Percentiles rank a stretch among this genome's conserved stretches.
These are phyloP conservation scores for Allium cepa DNA, from an alignment of 106 monocot species.

Conservation along the genomic window DNA sequence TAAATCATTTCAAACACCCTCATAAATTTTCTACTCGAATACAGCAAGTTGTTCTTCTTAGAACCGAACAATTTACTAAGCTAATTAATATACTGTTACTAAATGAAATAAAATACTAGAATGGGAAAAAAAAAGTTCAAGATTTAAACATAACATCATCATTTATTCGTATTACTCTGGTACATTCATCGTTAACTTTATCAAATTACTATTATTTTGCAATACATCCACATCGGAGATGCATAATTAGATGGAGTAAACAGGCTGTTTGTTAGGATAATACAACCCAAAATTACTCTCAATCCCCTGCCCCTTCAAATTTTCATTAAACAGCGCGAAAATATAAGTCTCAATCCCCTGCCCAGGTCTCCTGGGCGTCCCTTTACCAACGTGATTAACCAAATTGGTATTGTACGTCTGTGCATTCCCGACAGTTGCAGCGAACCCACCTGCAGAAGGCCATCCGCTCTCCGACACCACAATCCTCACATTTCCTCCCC, in stretches of 20 bases:
- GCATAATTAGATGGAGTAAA: neutral
- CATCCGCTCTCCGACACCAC: slow-evolving; percentile 17
- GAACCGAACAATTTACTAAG: too few species aligned
- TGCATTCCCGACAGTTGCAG: slow-evolving; percentile 2
- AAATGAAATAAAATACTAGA: too few species aligned
- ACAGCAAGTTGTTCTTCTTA: too few species aligned
- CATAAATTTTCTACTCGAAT: too few species aligned
- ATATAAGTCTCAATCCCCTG: slow-evolving; percentile 6
- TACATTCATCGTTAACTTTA: too few species aligned
- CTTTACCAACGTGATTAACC: slow-evolving; percentile 4
- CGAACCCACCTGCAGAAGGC: slow-evolving; percentile 12
- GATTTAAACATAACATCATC: too few species aligned
- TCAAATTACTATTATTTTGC: too few species aligned
- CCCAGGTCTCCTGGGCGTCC: slow-evolving; percentile 16
- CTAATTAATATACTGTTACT: too few species aligned
- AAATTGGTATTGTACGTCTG: slow-evolving; percentile 11
- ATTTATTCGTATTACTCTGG: too few species aligned
- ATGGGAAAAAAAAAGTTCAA: too few species aligned
- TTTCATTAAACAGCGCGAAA: slow-evolving; percentile 12
- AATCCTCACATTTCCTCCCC: slow-evolving; percentile 1
- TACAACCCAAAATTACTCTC: slow-evolving; percentile 12
- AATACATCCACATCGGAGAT: too few species aligned
- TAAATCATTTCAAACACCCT: too few species aligned
- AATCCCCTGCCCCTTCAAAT: slow-evolving; percentile 7
- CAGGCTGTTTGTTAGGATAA: slow-evolving; percentile 4